Evolutionary conservation across 2,329 filamentous ascomycete genomes (phyloP).

Genomic region (Calonectria hongkongensis): DNA sequence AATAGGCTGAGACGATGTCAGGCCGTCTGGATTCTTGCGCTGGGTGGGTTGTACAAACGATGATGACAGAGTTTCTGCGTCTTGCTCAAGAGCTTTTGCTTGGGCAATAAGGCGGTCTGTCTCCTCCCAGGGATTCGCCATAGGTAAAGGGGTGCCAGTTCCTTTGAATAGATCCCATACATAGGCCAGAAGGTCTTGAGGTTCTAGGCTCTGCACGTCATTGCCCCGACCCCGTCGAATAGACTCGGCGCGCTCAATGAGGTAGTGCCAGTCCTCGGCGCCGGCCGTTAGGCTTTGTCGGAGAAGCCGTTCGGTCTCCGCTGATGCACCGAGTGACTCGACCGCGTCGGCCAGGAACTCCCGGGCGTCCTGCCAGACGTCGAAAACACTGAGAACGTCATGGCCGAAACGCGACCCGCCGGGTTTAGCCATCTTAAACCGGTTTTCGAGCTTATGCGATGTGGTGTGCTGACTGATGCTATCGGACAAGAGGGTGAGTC

Average conservation of each 20-base stretch:
- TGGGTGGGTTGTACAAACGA: slow-evolving; percentile 27
- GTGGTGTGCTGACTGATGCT: not conserved
- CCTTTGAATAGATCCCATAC: slow-evolving; percentile 53
- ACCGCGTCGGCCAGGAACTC: slow-evolving; percentile 59
- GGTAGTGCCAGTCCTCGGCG: slow-evolving; percentile 59
- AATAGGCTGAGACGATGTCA: slow-evolving; percentile 17
- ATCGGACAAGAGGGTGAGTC: slow-evolving; percentile 2
- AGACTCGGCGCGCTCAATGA: slow-evolving; percentile 59
- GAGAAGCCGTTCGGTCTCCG: slow-evolving; percentile 55
- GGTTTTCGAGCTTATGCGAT: not conserved
- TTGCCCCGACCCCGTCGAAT: slow-evolving; percentile 46
- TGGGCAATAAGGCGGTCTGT: slow-evolving; percentile 61
- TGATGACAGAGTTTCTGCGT: slow-evolving; percentile 46
- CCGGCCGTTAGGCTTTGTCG: slow-evolving; percentile 58
- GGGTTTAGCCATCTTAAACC: slow-evolving; percentile 44
- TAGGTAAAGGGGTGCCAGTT: slow-evolving; percentile 20
- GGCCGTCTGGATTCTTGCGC: slow-evolving; percentile 17
- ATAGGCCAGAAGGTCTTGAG: slow-evolving; percentile 59
- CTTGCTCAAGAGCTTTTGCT: slow-evolving; percentile 55
- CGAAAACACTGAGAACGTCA: slow-evolving; percentile 57
- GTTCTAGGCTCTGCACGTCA: slow-evolving; percentile 53
- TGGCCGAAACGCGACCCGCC: slow-evolving; percentile 50
- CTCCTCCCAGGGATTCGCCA: slow-evolving; percentile 55
- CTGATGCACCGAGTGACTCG: slow-evolving; percentile 51
- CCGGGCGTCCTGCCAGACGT: slow-evolving; percentile 56